These are phyloP conservation scores for Phaffia rhodozyma DNA, from an alignment of 1,284 basidiomycete genomes.

Conservation along the genomic window DNA sequence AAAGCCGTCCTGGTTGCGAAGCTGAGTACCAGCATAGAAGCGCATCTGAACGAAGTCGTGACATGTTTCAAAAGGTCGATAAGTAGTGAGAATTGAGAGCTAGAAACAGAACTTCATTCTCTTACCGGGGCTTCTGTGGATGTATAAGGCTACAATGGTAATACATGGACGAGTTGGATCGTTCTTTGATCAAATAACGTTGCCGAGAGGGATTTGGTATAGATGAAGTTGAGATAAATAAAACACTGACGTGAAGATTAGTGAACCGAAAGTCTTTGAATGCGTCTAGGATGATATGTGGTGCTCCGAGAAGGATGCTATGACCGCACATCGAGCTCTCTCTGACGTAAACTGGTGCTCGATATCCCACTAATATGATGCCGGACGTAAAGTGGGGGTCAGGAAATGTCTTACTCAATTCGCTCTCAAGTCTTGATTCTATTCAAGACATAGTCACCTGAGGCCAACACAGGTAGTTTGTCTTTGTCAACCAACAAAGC, in stretches of 20 bases:
- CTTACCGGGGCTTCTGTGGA: no score
- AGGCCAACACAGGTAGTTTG: neutral
- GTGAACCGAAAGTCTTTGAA: neutral
- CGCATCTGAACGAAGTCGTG: neutral
- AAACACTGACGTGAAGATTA: neutral
- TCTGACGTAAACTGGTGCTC: neutral
- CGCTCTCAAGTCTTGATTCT: neutral
- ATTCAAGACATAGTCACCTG: neutral
- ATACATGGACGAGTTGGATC: no score
- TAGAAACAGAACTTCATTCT: no score
- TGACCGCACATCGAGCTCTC: slow-evolving; percentile 1
- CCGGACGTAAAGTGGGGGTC: no score
- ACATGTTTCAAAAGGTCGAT: no score
- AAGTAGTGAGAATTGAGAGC: no score
- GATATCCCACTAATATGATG: neutral
- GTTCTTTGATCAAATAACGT: no score
- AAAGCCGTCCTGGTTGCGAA: slow-evolving; percentile 1
- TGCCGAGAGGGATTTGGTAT: no score
- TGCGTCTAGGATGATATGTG: slow-evolving; percentile 2
- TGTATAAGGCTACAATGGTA: no score
- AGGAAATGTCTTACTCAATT: neutral
- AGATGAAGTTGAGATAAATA: no score
- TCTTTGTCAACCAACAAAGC: slow-evolving; percentile 1
- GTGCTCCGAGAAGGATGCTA: neutral
- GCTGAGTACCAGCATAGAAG: slow-evolving; percentile 8